These are phyloP conservation scores for Trypanosoma scelopori DNA, from an alignment of 208 protist species.

Conservation along the genomic window DNA sequence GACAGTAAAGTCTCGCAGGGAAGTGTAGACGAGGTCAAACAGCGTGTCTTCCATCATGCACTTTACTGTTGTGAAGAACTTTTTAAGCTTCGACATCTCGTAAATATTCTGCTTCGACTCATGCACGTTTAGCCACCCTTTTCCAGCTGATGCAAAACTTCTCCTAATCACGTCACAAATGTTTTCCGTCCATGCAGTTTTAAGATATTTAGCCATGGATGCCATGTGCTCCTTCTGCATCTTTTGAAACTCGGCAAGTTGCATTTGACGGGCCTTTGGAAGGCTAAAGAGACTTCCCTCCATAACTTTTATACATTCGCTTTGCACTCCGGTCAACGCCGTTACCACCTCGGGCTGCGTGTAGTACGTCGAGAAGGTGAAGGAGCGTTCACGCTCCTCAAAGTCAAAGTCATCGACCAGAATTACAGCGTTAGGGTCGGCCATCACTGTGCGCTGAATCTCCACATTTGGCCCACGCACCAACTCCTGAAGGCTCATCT, in stretches of 20 bases:
- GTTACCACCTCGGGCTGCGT: constrained; percentile 92
- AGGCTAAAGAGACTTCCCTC: constrained; percentile 89
- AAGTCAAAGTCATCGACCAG: constrained; percentile 70
- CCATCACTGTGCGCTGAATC: constrained; percentile 62
- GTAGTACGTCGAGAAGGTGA: constrained; percentile 94
- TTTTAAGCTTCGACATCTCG: constrained; percentile 97
- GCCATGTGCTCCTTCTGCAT: constrained; percentile 83
- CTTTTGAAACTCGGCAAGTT: constrained; percentile 80
- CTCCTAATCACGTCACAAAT: constrained; percentile 87
- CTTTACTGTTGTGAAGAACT: constrained; percentile 96
- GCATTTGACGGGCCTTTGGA: constrained; percentile 90
- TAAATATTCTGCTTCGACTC: constrained; percentile 96
- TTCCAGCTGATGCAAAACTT: constrained; percentile 93
- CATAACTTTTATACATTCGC: constrained; percentile 89
- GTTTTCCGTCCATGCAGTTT: constrained; percentile 88
- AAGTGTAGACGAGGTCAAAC: constrained; percentile 91
- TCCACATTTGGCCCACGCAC: constrained; percentile 76
- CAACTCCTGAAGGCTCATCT: constrained; percentile 88
- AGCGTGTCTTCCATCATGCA: constrained; percentile 98
- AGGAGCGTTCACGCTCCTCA: constrained; percentile 70
- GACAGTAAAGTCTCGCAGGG: constrained; percentile 78
- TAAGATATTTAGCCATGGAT: constrained; percentile 75
- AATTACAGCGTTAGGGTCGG: constrained; percentile 65
- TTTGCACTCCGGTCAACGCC: constrained; percentile 84
- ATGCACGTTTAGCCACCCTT: constrained; percentile 97